Evolutionary conservation across 441 rosid species (phyloP), one percentile per base, ranked within the genome.

Genomic region (Biscutella auriculata): DNA sequence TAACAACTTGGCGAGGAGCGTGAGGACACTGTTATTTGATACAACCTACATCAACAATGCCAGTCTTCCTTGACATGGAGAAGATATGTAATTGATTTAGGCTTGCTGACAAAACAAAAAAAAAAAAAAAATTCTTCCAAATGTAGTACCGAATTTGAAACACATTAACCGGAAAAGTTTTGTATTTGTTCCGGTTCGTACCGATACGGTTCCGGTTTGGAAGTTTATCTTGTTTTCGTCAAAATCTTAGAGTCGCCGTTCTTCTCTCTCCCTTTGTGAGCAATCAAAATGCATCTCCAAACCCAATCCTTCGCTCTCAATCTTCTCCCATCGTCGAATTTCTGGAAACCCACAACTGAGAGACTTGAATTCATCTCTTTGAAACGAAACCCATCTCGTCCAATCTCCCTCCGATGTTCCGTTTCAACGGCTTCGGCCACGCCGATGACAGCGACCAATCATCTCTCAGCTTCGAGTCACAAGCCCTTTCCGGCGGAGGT

Each of bases 401-500:
- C 59, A 42, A 54, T 66, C 52, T 68, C 76, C 32, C 62, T 80
- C 34, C 82, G 72, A 76, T 91, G 87, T 62, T 84, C 93, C 21
- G 67, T 86, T 50, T 82, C 95, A 55, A 51, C 81, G 11, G 73
- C 78, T 23, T 63, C 82, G 14, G 72, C 53, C 35, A 55, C 80
- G 16, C 46, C 77, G 53, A 12, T 30, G 49, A 63, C 64, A 15
- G 26, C 57, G 61, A 63, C 69, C 39, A 13, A 17, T 54, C 53
- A 26, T 9, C 50, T 65, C 43, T 63, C 46, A 15, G 40, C 47
- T 4, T 66, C 81, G 15, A 67, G 26, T 11, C 56, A 65, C 68
- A 79, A 77, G 77, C 98, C 95, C 10, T 76, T 79, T 45, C 93
- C 96, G 0, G 87, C 96, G 13, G 95, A 91, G 73, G 77, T 82